Evolutionary conservation across 352 stramenopile species (phyloP).

Genomic region (Globisporangium canariense): DNA sequence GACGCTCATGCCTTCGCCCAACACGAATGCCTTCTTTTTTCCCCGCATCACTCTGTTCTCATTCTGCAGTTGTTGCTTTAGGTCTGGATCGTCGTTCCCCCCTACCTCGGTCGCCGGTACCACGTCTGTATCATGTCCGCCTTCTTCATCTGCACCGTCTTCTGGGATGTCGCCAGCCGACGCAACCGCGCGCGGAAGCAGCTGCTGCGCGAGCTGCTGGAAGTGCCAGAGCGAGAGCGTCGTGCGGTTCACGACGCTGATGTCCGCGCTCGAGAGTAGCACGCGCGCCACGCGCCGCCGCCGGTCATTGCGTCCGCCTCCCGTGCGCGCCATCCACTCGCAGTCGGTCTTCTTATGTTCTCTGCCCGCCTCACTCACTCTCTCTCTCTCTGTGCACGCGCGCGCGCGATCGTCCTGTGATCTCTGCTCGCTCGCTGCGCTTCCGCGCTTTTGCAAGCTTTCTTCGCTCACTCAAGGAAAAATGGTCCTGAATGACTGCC

Average conservation of each 20-base stretch:
- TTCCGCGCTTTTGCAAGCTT: not conserved
- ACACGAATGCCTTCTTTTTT: constrained; percentile 25
- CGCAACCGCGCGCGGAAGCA: constrained; percentile 28
- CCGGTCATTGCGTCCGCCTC: constrained; percentile 3
- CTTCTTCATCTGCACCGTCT: not conserved
- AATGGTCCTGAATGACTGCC: too few species aligned
- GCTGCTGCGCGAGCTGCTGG: constrained; percentile 48
- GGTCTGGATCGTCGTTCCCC: constrained; percentile 10
- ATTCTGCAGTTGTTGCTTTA: constrained; percentile 7
- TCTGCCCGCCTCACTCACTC: not conserved
- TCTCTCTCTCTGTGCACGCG: not conserved
- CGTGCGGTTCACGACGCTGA: constrained; percentile 69
- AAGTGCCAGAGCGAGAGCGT: constrained; percentile 82
- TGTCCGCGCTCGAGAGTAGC: constrained; percentile 52
- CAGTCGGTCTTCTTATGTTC: not conserved
- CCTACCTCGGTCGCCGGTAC: constrained; percentile 10
- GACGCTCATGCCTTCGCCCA: constrained; percentile 73
- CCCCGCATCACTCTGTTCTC: not conserved
- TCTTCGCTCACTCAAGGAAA: too few species aligned
- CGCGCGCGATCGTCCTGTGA: not conserved
- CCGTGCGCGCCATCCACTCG: constrained; percentile 1
- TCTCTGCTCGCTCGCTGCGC: not conserved
- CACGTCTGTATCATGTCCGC: constrained; percentile 14
- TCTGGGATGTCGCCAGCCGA: not conserved
- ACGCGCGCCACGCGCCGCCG: constrained; percentile 44